phyloP scores from a whole-genome alignment of 768 basidiomycete genomes.

The Lyophyllum decastes region DNA sequence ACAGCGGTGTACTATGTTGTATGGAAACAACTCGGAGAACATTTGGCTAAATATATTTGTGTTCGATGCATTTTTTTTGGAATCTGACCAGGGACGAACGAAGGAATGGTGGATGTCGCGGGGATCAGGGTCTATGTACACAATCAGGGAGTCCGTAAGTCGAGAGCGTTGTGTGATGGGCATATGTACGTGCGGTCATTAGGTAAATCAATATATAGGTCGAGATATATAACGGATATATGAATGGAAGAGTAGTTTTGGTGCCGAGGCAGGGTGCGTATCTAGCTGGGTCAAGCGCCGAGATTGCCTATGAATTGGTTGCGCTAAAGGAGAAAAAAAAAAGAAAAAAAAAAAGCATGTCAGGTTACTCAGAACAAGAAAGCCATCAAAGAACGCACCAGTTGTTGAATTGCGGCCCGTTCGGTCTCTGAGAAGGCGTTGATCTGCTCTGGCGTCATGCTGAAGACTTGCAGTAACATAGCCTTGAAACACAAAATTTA shows the following conservation, averaged over 20 bases:
- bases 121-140: not conserved
- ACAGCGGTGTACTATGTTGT: not conserved
- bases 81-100: not conserved
- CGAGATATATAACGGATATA: slow-evolving; percentile 3
- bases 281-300: slow-evolving; percentile 2
- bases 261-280: not conserved
- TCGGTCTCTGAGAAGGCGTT: slow-evolving; percentile 78
- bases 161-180: not conserved
- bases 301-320: slow-evolving; percentile 38
- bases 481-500: slow-evolving; percentile 38
- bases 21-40: too few species aligned
- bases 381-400: slow-evolving; percentile 46
- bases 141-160: not conserved
- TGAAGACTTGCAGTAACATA: slow-evolving; percentile 87
- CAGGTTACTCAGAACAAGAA: not conserved
- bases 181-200: not conserved
- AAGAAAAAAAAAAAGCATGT: not conserved
- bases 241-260: not conserved
- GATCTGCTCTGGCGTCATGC: slow-evolving; percentile 81
- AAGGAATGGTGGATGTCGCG: too few species aligned
- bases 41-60: not conserved
- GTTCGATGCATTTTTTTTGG: not conserved
- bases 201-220: slow-evolving; percentile 4
- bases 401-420: slow-evolving; percentile 74
- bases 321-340: slow-evolving; percentile 27